Evolutionary conservation across 345 rosid genomes (phyloP), one percentile per base, ranked within the genome.

Genomic region (Pugionium cornutum): DNA sequence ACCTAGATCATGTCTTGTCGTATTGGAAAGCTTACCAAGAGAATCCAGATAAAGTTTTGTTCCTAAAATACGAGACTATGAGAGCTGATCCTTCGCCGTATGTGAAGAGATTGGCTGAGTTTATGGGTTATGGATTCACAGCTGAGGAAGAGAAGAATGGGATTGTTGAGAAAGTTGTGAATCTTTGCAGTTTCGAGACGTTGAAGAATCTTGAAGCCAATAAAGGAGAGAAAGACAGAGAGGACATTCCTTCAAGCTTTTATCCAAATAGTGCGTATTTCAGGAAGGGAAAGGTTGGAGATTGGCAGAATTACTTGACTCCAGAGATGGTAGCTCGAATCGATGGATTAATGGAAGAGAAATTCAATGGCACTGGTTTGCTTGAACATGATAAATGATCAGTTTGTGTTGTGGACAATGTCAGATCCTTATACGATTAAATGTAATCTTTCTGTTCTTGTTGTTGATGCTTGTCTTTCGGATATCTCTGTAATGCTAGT

Each of bases 11-110:
- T 50, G 54, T 50, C 35, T 29, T 30, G 34, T 29, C 35, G 18
- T 50, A 49, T 9, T 49, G 18, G 53, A 49, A 49, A 49, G 35
- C 53, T 9, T 49, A 49, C 53, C 53, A 49, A 49, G 53, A 49
- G 3, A 49, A 49, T 29, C 53, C 53, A 4, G 34, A 50, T 9
- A 9, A 50, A 18, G 29, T 50, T 2, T 4, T 50, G 54, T 50
- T 48, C 53, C 53, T 48, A n/a, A 48, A 48, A 32, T 27, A 48
- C 30, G 53, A 45, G 29, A 25, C 29, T 1, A 26, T 47, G 10
- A 47, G 32, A 27, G 32, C 31, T 47, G 51, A 47, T 29, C 1
- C 53, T 29, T 49, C 9, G 18, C 53, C 53, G 11, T 28, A 49
- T 29, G 53, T 49, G 34, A 49, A 49, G 53, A 49, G 6, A 29